Conservation (phyloP, 2,329 filamentous ascomycete species). For the Penicillium crustosum region DNA sequence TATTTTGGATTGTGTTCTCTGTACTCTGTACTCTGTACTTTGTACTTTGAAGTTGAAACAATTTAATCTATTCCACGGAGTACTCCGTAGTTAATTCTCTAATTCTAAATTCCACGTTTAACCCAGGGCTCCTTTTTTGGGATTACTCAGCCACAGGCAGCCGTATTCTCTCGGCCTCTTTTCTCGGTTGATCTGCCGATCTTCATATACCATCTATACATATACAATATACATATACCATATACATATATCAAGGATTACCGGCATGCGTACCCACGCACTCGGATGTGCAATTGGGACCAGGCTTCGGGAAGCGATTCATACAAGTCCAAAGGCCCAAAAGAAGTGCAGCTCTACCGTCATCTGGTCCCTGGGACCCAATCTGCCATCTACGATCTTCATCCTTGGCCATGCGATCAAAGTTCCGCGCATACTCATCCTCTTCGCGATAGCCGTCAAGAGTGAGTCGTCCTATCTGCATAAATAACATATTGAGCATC, state of each 20-base stretch:
- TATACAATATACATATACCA: no score
- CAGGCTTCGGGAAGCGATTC: neutral
- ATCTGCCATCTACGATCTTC: conserved; percentile 5
- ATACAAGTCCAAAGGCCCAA: neutral
- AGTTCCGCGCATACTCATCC: neutral
- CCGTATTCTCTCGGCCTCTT: conserved; percentile 13
- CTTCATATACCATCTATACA: no score
- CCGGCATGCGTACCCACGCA: neutral
- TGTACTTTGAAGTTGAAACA: no score
- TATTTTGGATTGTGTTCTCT: no score
- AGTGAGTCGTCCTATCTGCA: neutral
- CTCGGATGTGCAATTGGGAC: neutral
- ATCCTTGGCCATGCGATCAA: neutral
- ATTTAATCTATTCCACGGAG: neutral
- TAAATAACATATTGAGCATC: neutral
- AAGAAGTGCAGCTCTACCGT: neutral
- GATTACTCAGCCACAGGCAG: conserved; percentile 29
- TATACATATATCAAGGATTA: no score
- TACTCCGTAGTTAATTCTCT: no score
- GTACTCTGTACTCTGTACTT: neutral
- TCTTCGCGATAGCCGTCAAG: neutral
- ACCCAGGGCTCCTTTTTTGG: neutral
- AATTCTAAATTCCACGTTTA: no score
- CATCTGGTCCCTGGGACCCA: neutral
- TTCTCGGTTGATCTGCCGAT: neutral